Evolutionary conservation across 805 yeast genomes (phyloP).

Genomic region (Kregervanrija fluxuum): DNA sequence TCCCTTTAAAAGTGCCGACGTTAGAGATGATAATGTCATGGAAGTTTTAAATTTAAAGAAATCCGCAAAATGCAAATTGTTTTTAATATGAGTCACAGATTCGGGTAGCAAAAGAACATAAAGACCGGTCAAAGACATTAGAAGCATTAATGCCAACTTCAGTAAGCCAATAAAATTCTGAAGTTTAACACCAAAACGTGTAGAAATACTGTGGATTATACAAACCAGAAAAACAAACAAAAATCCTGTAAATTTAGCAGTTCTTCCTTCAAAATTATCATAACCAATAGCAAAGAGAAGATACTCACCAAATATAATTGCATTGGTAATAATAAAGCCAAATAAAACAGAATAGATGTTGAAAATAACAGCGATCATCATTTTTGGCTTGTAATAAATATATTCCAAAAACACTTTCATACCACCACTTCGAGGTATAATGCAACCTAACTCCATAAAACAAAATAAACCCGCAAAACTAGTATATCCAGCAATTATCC

Average conservation of each 20-base stretch:
- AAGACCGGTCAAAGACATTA: constrained; percentile 52
- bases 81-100: constrained; percentile 35
- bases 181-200: constrained; percentile 48
- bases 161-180: constrained; percentile 59
- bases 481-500: constrained; percentile 55
- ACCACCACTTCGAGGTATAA: constrained; percentile 71
- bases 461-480: constrained; percentile 63
- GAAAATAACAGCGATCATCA: constrained; percentile 42
- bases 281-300: constrained; percentile 37
- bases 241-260: constrained; percentile 37
- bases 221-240: constrained; percentile 30
- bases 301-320: constrained; percentile 50
- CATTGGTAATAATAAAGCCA: constrained; percentile 46
- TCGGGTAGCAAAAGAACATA: constrained; percentile 48
- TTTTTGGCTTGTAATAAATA: constrained; percentile 53
- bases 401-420: constrained; percentile 65
- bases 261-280: constrained; percentile 30
- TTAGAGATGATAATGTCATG: constrained; percentile 35
- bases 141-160: constrained; percentile 45
- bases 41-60: constrained; percentile 23
- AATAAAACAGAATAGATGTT: constrained; percentile 40
- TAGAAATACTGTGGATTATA: constrained; percentile 50
- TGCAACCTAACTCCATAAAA: constrained; percentile 62
- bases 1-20: constrained; percentile 45
- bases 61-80: constrained; percentile 29